These are phyloP conservation scores for Beauveria scarabaeidicola DNA, from an alignment of 2,329 filamentous ascomycete genomes.

Conservation along the genomic window DNA sequence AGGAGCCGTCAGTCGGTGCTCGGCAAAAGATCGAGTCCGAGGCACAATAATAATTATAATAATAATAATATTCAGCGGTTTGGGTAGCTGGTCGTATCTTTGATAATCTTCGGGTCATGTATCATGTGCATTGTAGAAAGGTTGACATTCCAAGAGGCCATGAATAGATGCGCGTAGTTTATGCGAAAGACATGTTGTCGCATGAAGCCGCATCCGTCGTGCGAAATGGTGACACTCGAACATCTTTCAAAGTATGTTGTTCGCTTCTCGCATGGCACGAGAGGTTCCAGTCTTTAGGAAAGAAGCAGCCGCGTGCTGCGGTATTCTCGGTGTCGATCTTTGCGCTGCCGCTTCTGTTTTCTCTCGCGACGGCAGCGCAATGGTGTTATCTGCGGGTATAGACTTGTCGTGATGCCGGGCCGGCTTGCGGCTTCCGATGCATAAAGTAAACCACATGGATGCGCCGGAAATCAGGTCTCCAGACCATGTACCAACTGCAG, in stretches of 20 bases:
- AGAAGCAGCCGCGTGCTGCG: conserved; percentile 32
- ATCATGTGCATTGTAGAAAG: background rate
- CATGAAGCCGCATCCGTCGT: background rate
- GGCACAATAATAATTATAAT: background rate
- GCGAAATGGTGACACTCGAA: background rate
- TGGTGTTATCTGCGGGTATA: background rate
- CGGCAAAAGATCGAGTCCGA: background rate
- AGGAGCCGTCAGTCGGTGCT: background rate
- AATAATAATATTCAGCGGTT: too few species aligned
- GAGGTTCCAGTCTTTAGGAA: conserved; percentile 35
- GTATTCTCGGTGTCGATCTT: conserved; percentile 16
- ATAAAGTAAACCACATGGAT: conserved; percentile 9
- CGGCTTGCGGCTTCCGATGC: conserved; percentile 5
- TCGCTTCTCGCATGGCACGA: conserved; percentile 28
- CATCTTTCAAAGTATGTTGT: conserved; percentile 23
- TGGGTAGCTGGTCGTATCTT: too few species aligned
- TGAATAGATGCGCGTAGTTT: background rate
- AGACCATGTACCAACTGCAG: background rate
- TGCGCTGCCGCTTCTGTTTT: background rate
- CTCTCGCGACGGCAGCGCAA: background rate
- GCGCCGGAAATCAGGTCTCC: background rate
- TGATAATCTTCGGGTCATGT: background rate
- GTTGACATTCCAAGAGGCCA: background rate
- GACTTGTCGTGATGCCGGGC: background rate
- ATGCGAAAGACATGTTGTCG: background rate